Conservation (phyloP, 2,329 filamentous ascomycete species). For the Sporothrix pseudoabietina region DNA sequence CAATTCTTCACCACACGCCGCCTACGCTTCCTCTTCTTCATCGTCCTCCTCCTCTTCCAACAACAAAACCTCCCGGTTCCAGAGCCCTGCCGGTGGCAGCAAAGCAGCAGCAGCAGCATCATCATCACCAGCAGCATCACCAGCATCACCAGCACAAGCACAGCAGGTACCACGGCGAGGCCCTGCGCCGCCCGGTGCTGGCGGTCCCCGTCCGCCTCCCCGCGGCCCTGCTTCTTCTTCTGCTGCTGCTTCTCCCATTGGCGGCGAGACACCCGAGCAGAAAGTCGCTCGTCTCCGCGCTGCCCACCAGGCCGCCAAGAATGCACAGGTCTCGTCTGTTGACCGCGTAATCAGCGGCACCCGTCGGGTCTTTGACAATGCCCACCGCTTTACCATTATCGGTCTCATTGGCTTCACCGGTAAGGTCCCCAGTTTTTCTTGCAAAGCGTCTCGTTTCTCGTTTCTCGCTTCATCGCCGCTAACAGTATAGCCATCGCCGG, state of each 20-base stretch:
- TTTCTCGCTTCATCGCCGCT: no score
- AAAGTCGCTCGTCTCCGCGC: conserved; percentile 69
- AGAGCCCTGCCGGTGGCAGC: conserved; percentile 17
- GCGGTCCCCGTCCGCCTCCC: conserved; percentile 30
- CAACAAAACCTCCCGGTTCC: conserved; percentile 34
- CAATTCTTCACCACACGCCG: conserved; percentile 13
- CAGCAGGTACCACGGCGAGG: not conserved
- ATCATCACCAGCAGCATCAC: not conserved
- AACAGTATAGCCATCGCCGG: conserved; percentile 52
- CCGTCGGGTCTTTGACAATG: conserved; percentile 56
- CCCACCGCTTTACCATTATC: conserved; percentile 58
- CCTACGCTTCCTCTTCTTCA: conserved; percentile 21
- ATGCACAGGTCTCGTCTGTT: conserved; percentile 56
- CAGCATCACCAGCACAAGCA: conserved; percentile 1
- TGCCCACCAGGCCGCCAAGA: conserved; percentile 67
- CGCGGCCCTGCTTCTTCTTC: conserved; percentile 24
- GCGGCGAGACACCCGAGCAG: conserved; percentile 66
- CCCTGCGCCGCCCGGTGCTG: conserved; percentile 30
- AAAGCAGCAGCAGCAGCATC: not conserved
- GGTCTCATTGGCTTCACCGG: conserved; percentile 60
- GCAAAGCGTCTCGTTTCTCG: not conserved
- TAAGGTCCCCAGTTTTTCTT: conserved; percentile 42
- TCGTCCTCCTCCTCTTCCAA: conserved; percentile 22
- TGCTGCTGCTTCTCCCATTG: conserved; percentile 11
- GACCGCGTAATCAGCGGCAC: conserved; percentile 54